phyloP scores from a whole-genome alignment of 306 rosid species.

The Sphenostylis stenocarpa region DNA sequence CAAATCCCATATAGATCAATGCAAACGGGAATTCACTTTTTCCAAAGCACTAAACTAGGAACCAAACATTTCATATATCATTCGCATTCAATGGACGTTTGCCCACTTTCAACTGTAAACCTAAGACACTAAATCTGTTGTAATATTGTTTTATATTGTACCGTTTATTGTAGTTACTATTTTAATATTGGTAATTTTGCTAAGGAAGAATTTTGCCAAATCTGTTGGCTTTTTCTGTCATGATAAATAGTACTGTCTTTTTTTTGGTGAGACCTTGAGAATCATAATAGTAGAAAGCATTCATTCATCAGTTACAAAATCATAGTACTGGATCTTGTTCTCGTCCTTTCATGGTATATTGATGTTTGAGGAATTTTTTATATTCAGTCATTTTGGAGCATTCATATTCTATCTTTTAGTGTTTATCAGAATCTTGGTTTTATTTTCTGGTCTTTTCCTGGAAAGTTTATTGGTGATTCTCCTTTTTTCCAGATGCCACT shows the following conservation, averaged over 20 bases:
- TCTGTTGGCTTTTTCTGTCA: not conserved
- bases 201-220: not conserved
- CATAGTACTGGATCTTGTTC: not conserved
- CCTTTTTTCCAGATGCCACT: constrained; percentile 63
- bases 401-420: not conserved
- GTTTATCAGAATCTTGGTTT: constrained; percentile 2
- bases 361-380: constrained; percentile 19
- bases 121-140: not conserved
- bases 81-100: too few species aligned
- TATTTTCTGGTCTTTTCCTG: constrained; percentile 7
- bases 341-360: constrained; percentile 6
- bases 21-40: too few species aligned
- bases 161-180: not conserved
- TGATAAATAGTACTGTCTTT: constrained; percentile 2
- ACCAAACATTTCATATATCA: too few species aligned
- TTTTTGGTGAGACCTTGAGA: not conserved
- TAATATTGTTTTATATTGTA: not conserved
- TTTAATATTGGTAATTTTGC: not conserved
- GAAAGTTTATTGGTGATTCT: constrained; percentile 19
- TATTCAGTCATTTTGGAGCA: not conserved
- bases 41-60: too few species aligned
- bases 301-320: not conserved
- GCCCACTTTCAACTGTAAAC: too few species aligned
- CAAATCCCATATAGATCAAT: too few species aligned
- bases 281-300: not conserved